Conservation (phyloP, 78 protist genomes). For the Monosiga brevicollis region DNA sequence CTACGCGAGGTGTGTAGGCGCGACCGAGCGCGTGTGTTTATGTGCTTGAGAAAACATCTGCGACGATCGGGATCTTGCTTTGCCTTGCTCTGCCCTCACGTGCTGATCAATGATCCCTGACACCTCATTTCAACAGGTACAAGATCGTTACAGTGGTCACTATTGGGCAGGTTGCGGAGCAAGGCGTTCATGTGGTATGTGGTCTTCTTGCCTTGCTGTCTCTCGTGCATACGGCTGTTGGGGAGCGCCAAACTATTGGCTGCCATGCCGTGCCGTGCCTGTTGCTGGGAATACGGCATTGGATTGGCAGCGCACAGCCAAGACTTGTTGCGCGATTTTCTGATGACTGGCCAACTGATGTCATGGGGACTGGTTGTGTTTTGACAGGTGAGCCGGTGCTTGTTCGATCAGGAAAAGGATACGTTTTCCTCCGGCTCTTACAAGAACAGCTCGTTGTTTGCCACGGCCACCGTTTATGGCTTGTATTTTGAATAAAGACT, state of each 20-base stretch:
- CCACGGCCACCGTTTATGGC: not conserved
- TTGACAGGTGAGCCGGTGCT: not conserved
- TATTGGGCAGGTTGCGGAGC: not conserved
- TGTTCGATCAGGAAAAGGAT: not conserved
- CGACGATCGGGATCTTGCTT: not conserved
- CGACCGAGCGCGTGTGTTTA: not conserved
- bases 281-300: too few species aligned
- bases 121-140: not conserved
- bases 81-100: too few species aligned
- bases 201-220: too few species aligned
- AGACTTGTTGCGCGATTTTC: too few species aligned
- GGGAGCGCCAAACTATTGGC: too few species aligned
- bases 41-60: not conserved
- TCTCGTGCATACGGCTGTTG: too few species aligned
- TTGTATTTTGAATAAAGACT: not conserved
- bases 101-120: not conserved
- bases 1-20: not conserved
- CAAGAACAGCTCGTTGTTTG: not conserved
- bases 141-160: not conserved
- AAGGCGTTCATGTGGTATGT: not conserved
- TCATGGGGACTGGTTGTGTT: not conserved
- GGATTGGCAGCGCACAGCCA: too few species aligned
- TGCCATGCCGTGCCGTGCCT: too few species aligned
- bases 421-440: not conserved
- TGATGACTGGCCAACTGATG: too few species aligned